Evolutionary conservation across 1,284 basidiomycete genomes (phyloP).

Genomic region (Apiotrichum porosum): DNA sequence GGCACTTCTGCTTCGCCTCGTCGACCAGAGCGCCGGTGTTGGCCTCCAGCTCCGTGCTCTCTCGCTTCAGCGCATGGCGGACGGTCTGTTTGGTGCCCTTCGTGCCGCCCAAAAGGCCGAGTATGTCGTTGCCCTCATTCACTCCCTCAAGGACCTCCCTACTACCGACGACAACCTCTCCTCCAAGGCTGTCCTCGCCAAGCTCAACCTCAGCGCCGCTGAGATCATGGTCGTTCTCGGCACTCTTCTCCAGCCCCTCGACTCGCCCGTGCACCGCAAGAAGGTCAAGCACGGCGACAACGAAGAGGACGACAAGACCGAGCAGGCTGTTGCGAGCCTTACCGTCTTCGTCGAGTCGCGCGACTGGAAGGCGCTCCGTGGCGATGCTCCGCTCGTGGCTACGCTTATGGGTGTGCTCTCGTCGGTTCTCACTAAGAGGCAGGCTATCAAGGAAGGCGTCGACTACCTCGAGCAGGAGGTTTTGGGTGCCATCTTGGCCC

Average conservation of each 20-base stretch:
- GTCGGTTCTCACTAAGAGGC: conserved; percentile 57
- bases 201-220: conserved; percentile 23
- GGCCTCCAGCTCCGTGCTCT: conserved; percentile 16
- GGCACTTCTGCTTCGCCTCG: conserved; percentile 20
- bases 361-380: conserved; percentile 59
- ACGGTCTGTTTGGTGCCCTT: conserved; percentile 34
- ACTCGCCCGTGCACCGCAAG: conserved; percentile 29
- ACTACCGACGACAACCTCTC: conserved; percentile 26
- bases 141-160: conserved; percentile 28
- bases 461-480: conserved; percentile 81
- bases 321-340: conserved; percentile 54
- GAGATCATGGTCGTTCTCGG: conserved; percentile 25
- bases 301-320: conserved; percentile 22
- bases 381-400: conserved; percentile 66
- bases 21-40: not conserved
- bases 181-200: conserved; percentile 22
- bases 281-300: conserved; percentile 30
- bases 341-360: conserved; percentile 66
- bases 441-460: conserved; percentile 54
- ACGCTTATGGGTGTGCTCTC: conserved; percentile 70
- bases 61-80: conserved; percentile 27
- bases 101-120: conserved; percentile 23
- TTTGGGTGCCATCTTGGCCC: conserved; percentile 71
- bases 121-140: conserved; percentile 28
- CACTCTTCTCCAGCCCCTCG: conserved; percentile 28